These are phyloP conservation scores for Periconia sp. DNA, from an alignment of 2,329 filamentous ascomycete species.

Conservation along the genomic window DNA sequence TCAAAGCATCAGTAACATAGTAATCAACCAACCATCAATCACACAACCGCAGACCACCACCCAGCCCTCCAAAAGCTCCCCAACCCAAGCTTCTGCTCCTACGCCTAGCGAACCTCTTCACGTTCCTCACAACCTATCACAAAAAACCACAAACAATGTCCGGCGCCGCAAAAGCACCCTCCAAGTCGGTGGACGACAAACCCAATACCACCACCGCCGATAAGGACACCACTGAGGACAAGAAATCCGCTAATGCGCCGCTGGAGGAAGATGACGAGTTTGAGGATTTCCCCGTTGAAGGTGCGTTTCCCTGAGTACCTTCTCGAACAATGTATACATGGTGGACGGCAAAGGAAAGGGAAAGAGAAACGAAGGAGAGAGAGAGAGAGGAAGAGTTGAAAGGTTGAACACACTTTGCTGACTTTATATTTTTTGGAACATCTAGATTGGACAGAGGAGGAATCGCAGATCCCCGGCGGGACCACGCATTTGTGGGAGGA, in stretches of 20 bases:
- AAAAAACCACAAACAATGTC: conserved; percentile 50
- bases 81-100: background rate
- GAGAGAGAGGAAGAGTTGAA: background rate
- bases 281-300: conserved; percentile 96
- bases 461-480: conserved; percentile 77
- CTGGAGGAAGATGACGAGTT: conserved; percentile 99
- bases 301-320: conserved; percentile 54
- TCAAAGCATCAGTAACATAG: conserved; percentile 10
- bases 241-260: conserved; percentile 63
- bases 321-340: background rate
- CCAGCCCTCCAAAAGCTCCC: background rate
- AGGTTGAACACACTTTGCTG: too few species aligned
- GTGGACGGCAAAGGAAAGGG: background rate
- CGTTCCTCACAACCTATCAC: background rate
- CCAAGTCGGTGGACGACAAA: conserved; percentile 42
- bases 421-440: conserved; percentile 5
- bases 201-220: conserved; percentile 48
- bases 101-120: background rate
- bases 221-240: conserved; percentile 39
- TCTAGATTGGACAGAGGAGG: conserved; percentile 84
- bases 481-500: conserved; percentile 95
- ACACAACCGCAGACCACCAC: background rate
- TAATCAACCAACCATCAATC: conserved; percentile 3
- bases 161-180: conserved; percentile 41
- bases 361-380: background rate